Percentiles rank a stretch among this genome's conserved stretches.
These are phyloP conservation scores for Candida tetrigidarum DNA, from an alignment of 1,139 yeast genomes.

Conservation along the genomic window DNA sequence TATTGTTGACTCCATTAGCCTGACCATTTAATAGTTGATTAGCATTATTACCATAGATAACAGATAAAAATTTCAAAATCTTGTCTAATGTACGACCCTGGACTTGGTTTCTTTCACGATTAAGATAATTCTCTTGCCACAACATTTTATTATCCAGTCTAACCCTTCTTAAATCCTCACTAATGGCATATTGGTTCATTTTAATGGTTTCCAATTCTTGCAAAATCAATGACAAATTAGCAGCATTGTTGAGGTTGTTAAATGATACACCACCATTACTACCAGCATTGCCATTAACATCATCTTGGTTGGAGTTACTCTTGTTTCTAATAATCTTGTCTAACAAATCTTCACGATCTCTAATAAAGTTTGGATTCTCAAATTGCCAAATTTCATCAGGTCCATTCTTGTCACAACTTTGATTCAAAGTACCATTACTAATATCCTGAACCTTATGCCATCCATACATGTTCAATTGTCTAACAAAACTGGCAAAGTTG, in stretches of 20 bases:
- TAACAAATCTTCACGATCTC: constrained; percentile 71
- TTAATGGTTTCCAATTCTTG: constrained; percentile 79
- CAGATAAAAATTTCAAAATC: constrained; percentile 83
- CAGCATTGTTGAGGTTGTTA: constrained; percentile 19
- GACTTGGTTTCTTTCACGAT: constrained; percentile 81
- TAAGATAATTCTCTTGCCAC: constrained; percentile 87
- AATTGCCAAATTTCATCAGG: constrained; percentile 66
- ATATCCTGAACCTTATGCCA: constrained; percentile 95
- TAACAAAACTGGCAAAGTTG: constrained; percentile 91
- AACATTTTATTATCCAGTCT: constrained; percentile 86
- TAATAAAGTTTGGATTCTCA: constrained; percentile 77
- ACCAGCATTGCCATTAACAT: constrained; percentile 15
- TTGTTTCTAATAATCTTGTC: constrained; percentile 66
- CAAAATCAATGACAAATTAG: constrained; percentile 60
- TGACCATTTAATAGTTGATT: constrained; percentile 51
- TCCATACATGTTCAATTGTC: constrained; percentile 97
- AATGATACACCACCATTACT: constrained; percentile 8
- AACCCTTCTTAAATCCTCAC: constrained; percentile 82
- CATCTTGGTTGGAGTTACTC: constrained; percentile 43
- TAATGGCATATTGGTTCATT: constrained; percentile 75
- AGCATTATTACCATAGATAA: constrained; percentile 73
- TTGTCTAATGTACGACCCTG: constrained; percentile 90
- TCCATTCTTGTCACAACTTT: constrained; percentile 51
- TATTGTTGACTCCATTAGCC: constrained; percentile 18
- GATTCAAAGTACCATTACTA: constrained; percentile 62